Base-by-base conservation (phyloP, 2,329 filamentous ascomycete genomes). In the Hysterium pulicare region DNA sequence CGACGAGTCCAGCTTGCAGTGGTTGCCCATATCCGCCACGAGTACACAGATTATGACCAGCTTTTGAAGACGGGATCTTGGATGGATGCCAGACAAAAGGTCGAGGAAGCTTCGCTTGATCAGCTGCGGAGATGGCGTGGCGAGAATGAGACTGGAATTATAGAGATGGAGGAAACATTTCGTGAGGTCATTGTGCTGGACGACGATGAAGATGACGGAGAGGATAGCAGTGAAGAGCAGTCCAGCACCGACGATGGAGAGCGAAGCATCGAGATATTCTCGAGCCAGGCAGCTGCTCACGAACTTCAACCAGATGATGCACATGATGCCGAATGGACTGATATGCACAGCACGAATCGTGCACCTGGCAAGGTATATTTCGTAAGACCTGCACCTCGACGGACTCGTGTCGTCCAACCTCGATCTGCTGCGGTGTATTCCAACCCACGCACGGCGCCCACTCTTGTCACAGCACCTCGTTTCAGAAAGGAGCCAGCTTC, bases 111-210 rank as follows among this genome's bases (percentile, higher is more conserved):
- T 4, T 78, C 74, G 35, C 64, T 83, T 17, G 69, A 73, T 17
- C 79, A 77, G 55, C 64, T 84, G 33, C 74, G 80, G 40, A 74
- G 80, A 58, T 84, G 81, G 81, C 72, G 79, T 45, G 81, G 80
- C 35, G 78, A 83, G 58, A 72, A 77, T 54, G 75, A 78, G 60
- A 66, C 74, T 58, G 57, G 70, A 21, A 68, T 68, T 38, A 68
- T 69, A 33, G 77, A 78, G 40, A 67, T 82, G 17, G 79, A 83
- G 55, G 79, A 83, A 51, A 76, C 81, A 22, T 78, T 83, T 40
- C 75, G 78, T 38, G 81, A 84, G 60, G 76, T 82, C 44, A 82
- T 84, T 51, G 75, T 83, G 40, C 76, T 83, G 42, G 79, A 80
- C 40, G 78, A 82, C 54, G 78, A 81, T 51, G 77, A 82, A 40